These are phyloP conservation scores for Blastobotrys raffinosifermentans DNA, from an alignment of 1,139 yeast species.

Conservation along the genomic window DNA sequence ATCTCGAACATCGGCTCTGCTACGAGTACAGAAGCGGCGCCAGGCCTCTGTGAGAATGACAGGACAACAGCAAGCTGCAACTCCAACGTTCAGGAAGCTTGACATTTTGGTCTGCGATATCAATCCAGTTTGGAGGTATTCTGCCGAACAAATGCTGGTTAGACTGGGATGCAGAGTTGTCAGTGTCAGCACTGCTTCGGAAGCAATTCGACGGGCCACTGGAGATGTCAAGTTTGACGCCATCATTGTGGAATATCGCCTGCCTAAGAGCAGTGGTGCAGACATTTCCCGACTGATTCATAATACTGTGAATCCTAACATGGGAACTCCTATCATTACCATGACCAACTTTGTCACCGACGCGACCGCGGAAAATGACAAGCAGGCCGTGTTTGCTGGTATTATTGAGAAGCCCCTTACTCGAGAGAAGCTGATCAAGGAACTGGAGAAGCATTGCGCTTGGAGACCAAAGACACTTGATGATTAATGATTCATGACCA, in stretches of 20 bases:
- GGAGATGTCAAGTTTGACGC: constrained; percentile 81
- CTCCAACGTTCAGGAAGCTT: constrained; percentile 34
- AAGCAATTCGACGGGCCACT: constrained; percentile 72
- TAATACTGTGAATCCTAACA: constrained; percentile 69
- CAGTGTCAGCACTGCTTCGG: constrained; percentile 74
- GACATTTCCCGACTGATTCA: constrained; percentile 76
- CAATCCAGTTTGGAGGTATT: constrained; percentile 72
- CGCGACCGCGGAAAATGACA: constrained; percentile 40
- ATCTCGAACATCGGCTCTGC: constrained; percentile 42
- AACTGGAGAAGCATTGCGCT: constrained; percentile 26
- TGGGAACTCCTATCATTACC: constrained; percentile 72
- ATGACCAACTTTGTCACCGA: constrained; percentile 69
- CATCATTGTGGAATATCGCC: constrained; percentile 67
- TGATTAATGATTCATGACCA: too few relatives aligned
- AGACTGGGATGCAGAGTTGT: constrained; percentile 77
- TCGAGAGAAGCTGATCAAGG: constrained; percentile 36
- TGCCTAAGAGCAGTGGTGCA: constrained; percentile 47
- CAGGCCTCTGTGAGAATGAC: constrained; percentile 42
- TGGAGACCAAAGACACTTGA: constrained; percentile 27
- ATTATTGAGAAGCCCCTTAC: constrained; percentile 74
- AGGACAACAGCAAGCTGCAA: constrained; percentile 9
- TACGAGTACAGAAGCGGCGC: constrained; percentile 54
- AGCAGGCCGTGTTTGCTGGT: constrained; percentile 48
- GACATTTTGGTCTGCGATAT: constrained; percentile 84
- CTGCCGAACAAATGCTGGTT: constrained; percentile 59